Base-by-base conservation (phyloP, 2,329 filamentous ascomycete species). In the Macrophomina pseudophaseolina region DNA sequence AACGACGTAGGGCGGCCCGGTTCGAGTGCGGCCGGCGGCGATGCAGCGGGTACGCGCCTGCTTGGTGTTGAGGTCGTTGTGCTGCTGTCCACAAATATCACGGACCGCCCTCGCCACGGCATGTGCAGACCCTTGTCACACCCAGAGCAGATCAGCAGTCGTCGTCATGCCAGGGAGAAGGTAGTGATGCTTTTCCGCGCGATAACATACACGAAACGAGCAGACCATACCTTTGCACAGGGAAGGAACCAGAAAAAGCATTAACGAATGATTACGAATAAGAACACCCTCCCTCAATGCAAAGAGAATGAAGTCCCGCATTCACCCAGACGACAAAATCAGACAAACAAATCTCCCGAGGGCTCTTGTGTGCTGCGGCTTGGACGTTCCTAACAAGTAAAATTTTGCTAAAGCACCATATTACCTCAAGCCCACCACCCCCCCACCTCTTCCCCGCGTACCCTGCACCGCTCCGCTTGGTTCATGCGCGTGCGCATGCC, bases 351-450 rank as follows among this genome's bases (percentile, higher is more conserved):
- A 49, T 38, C n/a, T 44, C 58, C 58, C 42, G 16, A 40, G 32
- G 58, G 58, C 58, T 62, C n/a, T 62, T 62, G 58, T 62, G 58
- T 62, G 49, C 58, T 48, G 32, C 42, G 58, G 44, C 58, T 62
- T 62, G 44, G 42, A 62, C 48, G 46, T 44, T 53, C 59, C 44
- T 14, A 63, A 64, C 49, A 23, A 64, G 60, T 64, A 64, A 64
- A 44, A 63, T 63, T 64, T 42, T 53, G 46, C 46, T 52, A 64
- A 66, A 66, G 64, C 53, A 66, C 64, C 52, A 54, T 54, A 56
- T 56, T 58, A 66, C 58, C 46, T 62, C 58, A 62, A 62, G 58
- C 58, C 42, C 40, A 33, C 48, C 30, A 23, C 48, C 30, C 28
- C 64, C 44, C 46, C n/a, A n/a, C n/a, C 53, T n/a, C 53, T 16